phyloP scores from a whole-genome alignment of 495 filamentous ascomycete species.

The Penicillium lividum region DNA sequence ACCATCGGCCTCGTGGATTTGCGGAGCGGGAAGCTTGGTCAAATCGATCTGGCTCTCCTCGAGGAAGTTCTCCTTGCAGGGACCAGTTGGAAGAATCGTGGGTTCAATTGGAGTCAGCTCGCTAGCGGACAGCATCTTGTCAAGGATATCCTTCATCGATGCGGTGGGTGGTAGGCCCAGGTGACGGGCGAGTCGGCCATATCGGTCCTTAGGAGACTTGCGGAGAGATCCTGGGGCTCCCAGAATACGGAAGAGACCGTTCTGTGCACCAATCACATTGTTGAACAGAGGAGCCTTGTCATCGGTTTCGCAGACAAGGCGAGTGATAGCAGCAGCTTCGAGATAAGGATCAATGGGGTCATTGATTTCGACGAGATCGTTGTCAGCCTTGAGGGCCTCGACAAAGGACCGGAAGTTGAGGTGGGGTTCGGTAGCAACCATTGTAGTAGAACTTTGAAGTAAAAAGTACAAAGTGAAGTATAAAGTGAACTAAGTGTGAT shows the following conservation, averaged over 20 bases:
- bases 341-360: constrained; percentile 37
- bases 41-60: constrained; percentile 37
- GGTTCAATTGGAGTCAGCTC: constrained; percentile 29
- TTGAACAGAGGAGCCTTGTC: constrained; percentile 45
- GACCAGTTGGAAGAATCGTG: constrained; percentile 25
- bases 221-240: constrained; percentile 35
- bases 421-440: constrained; percentile 21
- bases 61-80: constrained; percentile 38
- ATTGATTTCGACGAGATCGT: constrained; percentile 40
- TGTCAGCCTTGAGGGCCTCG: constrained; percentile 33
- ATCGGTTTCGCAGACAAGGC: constrained; percentile 38
- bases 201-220: constrained; percentile 25
- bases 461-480: background rate
- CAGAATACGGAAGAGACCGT: constrained; percentile 42
- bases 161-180: constrained; percentile 34
- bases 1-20: constrained; percentile 36
- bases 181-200: constrained; percentile 37
- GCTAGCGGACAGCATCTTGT: constrained; percentile 33
- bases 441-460: constrained; percentile 1
- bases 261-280: constrained; percentile 36
- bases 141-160: constrained; percentile 31
- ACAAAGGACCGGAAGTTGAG: constrained; percentile 40
- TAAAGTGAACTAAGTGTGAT: background rate
- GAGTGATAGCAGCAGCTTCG: constrained; percentile 40
- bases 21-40: constrained; percentile 34